Conservation (phyloP, 495 filamentous ascomycete genomes). For the Penicillium parvum region DNA sequence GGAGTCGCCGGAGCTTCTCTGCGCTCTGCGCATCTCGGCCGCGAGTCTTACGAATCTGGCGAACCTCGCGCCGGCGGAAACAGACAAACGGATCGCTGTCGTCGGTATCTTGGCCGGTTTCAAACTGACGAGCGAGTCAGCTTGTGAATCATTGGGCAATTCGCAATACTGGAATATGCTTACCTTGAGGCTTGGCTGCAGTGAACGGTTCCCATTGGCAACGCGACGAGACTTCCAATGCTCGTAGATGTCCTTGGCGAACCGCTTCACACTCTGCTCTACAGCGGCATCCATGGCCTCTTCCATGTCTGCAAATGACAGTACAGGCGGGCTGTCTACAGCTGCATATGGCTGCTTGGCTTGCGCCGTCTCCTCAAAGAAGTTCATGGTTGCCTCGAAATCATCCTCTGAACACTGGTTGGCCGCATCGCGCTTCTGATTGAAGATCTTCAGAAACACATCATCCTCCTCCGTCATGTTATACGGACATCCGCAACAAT, state of each 20-base stretch:
- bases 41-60: slow-evolving; percentile 90
- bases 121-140: slow-evolving; percentile 58
- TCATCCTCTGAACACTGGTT: slow-evolving; percentile 76
- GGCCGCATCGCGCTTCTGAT: slow-evolving; percentile 62
- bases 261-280: slow-evolving; percentile 57
- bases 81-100: slow-evolving; percentile 97
- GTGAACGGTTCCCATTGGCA: slow-evolving; percentile 56
- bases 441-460: slow-evolving; percentile 76
- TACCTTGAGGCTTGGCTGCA: slow-evolving; percentile 74
- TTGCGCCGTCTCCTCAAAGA: slow-evolving; percentile 83
- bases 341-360: slow-evolving; percentile 80
- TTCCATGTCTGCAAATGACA: slow-evolving; percentile 76
- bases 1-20: slow-evolving; percentile 87
- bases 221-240: slow-evolving; percentile 79
- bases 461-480: slow-evolving; percentile 90
- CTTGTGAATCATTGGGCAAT: background rate
- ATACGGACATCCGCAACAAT: slow-evolving; percentile 81
- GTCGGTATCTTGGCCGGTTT: slow-evolving; percentile 87
- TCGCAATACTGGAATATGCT: slow-evolving; percentile 3
- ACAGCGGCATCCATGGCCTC: slow-evolving; percentile 69
- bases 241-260: slow-evolving; percentile 83
- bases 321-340: slow-evolving; percentile 77
- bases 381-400: slow-evolving; percentile 91
- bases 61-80: slow-evolving; percentile 92
- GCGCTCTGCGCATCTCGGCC: slow-evolving; percentile 88